Conservation (phyloP, 176 grass and related monocot species). For the Lolium perenne region DNA sequence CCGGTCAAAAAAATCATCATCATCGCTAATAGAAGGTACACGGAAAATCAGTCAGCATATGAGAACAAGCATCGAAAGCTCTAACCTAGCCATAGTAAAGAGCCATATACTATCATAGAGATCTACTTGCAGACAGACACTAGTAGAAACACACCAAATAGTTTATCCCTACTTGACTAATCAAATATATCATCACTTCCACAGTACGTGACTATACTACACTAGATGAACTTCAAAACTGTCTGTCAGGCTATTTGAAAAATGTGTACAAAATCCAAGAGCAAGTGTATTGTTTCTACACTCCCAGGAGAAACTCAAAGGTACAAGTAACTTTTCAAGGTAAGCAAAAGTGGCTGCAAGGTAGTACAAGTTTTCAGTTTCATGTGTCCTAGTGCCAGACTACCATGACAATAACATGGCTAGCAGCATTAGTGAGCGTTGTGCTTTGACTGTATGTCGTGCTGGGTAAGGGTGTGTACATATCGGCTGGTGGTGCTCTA, state of each 20-base stretch:
- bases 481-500: background rate
- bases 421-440: background rate
- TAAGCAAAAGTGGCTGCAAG: no score
- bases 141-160: background rate
- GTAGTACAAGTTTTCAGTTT: no score
- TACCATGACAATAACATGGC: background rate
- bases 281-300: no score
- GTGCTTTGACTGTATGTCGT: background rate
- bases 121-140: background rate
- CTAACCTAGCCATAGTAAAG: background rate
- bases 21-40: constrained; percentile 63
- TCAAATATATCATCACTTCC: constrained; percentile 16
- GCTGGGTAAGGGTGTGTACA: background rate
- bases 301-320: no score
- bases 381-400: background rate
- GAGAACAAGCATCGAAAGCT: constrained; percentile 18
- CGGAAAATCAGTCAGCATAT: constrained; percentile 35
- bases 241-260: background rate
- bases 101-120: background rate
- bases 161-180: background rate
- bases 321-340: no score
- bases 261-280: no score
- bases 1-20: constrained; percentile 98
- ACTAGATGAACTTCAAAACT: background rate
- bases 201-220: background rate